Evolutionary conservation across 768 basidiomycete genomes (phyloP).

Genomic region (Lentinula boryana): DNA sequence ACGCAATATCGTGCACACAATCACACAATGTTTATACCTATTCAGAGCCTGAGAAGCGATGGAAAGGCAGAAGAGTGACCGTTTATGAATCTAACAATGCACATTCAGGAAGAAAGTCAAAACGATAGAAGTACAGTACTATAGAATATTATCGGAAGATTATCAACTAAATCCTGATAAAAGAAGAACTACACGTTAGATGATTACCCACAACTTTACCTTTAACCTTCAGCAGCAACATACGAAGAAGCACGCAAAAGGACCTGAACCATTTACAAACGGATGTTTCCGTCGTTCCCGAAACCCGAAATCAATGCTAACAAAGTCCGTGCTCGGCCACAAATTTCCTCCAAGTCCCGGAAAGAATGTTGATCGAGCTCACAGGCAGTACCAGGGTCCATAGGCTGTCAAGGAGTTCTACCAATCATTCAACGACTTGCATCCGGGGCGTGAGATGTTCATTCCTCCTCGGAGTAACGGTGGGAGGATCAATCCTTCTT

Average conservation of each 20-base stretch:
- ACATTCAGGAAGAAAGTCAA: not conserved
- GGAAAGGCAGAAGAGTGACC: too few relatives aligned
- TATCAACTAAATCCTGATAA: not conserved
- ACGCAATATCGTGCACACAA: too few relatives aligned
- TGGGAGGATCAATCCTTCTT: slow-evolving; percentile 78
- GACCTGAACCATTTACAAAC: not conserved
- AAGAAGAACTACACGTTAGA: not conserved
- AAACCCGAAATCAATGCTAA: not conserved
- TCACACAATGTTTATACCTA: too few relatives aligned
- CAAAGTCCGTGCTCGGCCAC: not conserved
- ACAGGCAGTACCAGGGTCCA: not conserved
- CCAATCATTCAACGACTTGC: slow-evolving; percentile 69
- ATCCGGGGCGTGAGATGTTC: slow-evolving; percentile 68
- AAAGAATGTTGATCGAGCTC: not conserved
- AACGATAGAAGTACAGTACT: not conserved
- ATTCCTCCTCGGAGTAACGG: slow-evolving; percentile 82
- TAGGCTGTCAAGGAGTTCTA: slow-evolving; percentile 22
- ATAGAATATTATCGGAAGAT: not conserved
- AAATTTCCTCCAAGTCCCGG: too few relatives aligned
- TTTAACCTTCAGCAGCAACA: not conserved
- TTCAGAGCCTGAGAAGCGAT: too few relatives aligned
- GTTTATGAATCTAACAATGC: not conserved
- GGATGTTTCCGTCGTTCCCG: not conserved
- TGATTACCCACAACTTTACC: not conserved
- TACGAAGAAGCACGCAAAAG: not conserved